A percentile compares a stretch with the other conserved stretches of the same genome.
Evolutionary conservation across 2,329 filamentous ascomycete genomes (phyloP).

Genomic region (Sordariomycetes sp.): DNA sequence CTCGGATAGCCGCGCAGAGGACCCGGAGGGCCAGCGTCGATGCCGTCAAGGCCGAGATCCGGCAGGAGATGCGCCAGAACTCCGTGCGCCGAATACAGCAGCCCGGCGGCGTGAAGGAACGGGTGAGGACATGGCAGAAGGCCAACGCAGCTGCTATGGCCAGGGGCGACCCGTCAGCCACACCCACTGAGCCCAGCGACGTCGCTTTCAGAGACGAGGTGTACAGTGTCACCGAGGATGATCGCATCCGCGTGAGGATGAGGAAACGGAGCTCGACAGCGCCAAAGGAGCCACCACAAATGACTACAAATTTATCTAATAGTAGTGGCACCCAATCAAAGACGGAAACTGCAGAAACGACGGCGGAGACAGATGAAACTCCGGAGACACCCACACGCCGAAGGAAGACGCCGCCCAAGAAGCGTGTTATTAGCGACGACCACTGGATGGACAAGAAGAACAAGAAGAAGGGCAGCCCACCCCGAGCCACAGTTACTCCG

Average conservation of each 20-base stretch:
- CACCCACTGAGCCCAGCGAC: slow-evolving; percentile 48
- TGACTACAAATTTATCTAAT: not conserved
- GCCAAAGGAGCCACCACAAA: slow-evolving; percentile 9
- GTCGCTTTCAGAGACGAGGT: slow-evolving; percentile 50
- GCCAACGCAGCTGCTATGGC: slow-evolving; percentile 57
- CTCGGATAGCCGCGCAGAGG: slow-evolving; percentile 40
- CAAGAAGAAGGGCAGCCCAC: slow-evolving; percentile 38
- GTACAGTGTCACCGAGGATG: slow-evolving; percentile 50
- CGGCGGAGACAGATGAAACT: slow-evolving; percentile 5
- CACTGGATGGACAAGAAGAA: slow-evolving; percentile 60
- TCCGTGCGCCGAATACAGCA: slow-evolving; percentile 48
- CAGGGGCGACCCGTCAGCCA: slow-evolving; percentile 36
- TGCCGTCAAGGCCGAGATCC: slow-evolving; percentile 41
- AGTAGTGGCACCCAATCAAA: slow-evolving; percentile 2
- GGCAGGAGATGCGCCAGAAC: slow-evolving; percentile 23
- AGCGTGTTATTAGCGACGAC: slow-evolving; percentile 85
- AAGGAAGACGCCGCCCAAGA: slow-evolving; percentile 59
- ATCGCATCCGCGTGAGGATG: slow-evolving; percentile 45
- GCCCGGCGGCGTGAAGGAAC: slow-evolving; percentile 61
- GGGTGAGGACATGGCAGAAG: slow-evolving; percentile 79
- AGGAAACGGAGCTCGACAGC: slow-evolving; percentile 17
- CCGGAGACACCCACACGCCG: slow-evolving; percentile 12
- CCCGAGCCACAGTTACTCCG: slow-evolving; percentile 1
- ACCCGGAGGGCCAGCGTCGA: slow-evolving; percentile 48
- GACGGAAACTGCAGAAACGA: too few species aligned